A percentile compares a stretch with the other conserved stretches of the same genome.
phyloP scores from a whole-genome alignment of 2,329 filamentous ascomycete genomes.

The Fusarium tjaetaba region DNA sequence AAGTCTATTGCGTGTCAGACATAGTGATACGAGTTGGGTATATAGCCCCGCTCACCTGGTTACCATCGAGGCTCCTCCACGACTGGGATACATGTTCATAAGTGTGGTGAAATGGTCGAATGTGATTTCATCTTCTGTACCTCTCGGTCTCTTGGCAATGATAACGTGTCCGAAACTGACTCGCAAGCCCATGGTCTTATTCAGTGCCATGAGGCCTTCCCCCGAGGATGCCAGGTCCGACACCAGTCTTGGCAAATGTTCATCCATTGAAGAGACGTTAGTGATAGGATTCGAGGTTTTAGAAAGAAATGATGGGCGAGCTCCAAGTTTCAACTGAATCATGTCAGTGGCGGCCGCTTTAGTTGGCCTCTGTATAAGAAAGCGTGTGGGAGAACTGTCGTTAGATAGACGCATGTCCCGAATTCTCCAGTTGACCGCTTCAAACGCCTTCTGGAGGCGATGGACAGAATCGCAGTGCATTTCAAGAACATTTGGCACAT shows the following conservation, averaged over 20 bases:
- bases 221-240: conserved; percentile 32
- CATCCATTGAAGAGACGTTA: conserved; percentile 26
- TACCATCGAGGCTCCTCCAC: conserved; percentile 45
- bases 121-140: conserved; percentile 33
- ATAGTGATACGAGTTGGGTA: background rate
- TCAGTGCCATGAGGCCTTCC: conserved; percentile 40
- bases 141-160: conserved; percentile 42
- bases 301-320: conserved; percentile 37
- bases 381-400: conserved; percentile 36
- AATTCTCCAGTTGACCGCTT: conserved; percentile 46
- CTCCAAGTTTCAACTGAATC: conserved; percentile 39
- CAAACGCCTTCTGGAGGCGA: conserved; percentile 42
- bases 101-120: conserved; percentile 41
- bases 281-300: background rate
- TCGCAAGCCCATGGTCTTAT: conserved; percentile 44
- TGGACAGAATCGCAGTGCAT: conserved; percentile 39
- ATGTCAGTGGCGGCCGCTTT: conserved; percentile 10
- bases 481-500: conserved; percentile 40
- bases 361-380: conserved; percentile 44
- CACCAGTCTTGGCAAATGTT: conserved; percentile 33
- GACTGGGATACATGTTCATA: conserved; percentile 42
- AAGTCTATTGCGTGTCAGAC: conserved; percentile 32
- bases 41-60: conserved; percentile 38
- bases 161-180: conserved; percentile 48
- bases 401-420: conserved; percentile 47